Percentiles rank a stretch among this genome's conserved stretches.
phyloP scores from a whole-genome alignment of 2,329 filamentous ascomycete species.

The Stagonosporopsis vannaccii region DNA sequence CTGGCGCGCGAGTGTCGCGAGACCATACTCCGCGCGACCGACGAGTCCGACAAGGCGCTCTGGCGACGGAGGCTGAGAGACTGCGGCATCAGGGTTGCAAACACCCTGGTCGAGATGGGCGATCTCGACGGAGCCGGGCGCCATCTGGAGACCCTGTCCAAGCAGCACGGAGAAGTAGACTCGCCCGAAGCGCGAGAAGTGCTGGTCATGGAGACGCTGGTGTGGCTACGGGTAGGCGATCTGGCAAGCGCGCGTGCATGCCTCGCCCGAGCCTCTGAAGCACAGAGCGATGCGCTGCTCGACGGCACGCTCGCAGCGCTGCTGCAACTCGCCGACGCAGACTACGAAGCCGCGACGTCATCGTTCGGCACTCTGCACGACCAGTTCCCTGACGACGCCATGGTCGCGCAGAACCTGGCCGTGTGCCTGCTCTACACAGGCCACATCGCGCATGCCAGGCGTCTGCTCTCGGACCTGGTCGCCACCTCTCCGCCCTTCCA shows the following conservation, averaged over 20 bases:
- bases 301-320: slow-evolving; percentile 67
- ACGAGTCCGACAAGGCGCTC: slow-evolving; percentile 61
- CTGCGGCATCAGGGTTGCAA: slow-evolving; percentile 70
- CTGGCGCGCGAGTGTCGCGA: slow-evolving; percentile 78
- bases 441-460: slow-evolving; percentile 68
- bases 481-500: slow-evolving; percentile 68
- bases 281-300: slow-evolving; percentile 40
- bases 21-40: slow-evolving; percentile 57
- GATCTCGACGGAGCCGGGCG: slow-evolving; percentile 80
- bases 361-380: slow-evolving; percentile 66
- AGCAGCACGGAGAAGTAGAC: slow-evolving; percentile 9
- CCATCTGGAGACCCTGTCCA: slow-evolving; percentile 69
- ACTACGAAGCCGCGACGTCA: slow-evolving; percentile 69
- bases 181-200: slow-evolving; percentile 37
- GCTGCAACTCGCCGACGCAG: slow-evolving; percentile 78
- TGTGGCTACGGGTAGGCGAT: slow-evolving; percentile 83
- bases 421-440: slow-evolving; percentile 86
- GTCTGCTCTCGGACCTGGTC: slow-evolving; percentile 71
- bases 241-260: slow-evolving; percentile 69
- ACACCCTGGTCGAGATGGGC: slow-evolving; percentile 82
- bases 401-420: slow-evolving; percentile 82
- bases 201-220: slow-evolving; percentile 62
- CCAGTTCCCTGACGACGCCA: slow-evolving; percentile 64
- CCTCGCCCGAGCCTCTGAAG: slow-evolving; percentile 47
- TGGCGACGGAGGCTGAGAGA: slow-evolving; percentile 80